phyloP scores from a whole-genome alignment of 805 yeast genomes.

The Lipomyces chichibuensis region DNA sequence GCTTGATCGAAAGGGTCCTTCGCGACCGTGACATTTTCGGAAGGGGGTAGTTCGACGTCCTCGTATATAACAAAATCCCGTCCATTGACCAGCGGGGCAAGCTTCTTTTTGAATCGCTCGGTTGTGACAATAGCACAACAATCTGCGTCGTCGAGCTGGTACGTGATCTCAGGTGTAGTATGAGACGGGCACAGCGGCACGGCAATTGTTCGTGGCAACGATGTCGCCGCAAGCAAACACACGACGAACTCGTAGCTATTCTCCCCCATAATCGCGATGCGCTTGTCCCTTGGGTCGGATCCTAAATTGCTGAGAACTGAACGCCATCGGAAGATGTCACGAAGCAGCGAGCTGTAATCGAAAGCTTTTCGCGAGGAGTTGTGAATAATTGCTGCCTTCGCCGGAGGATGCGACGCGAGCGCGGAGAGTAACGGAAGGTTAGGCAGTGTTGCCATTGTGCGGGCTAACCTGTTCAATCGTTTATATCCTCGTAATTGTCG shows the following conservation, averaged over 20 bases:
- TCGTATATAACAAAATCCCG: conserved; percentile 33
- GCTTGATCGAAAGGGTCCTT: conserved; percentile 13
- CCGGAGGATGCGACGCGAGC: conserved; percentile 35
- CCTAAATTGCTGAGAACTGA: conserved; percentile 24
- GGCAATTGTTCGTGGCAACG: conserved; percentile 41
- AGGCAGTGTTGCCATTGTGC: conserved; percentile 23
- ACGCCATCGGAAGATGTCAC: conserved; percentile 40
- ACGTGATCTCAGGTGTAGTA: conserved; percentile 41
- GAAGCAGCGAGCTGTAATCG: conserved; percentile 40
- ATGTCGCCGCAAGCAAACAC: conserved; percentile 40
- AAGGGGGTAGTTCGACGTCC: conserved; percentile 25
- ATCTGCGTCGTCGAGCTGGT: conserved; percentile 41
- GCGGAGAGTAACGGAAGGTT: conserved; percentile 25
- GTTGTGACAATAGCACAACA: conserved; percentile 41
- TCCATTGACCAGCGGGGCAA: conserved; percentile 31
- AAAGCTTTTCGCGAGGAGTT: conserved; percentile 41
- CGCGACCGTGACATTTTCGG: conserved; percentile 8
- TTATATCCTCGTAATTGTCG: not conserved
- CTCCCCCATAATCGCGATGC: conserved; percentile 45
- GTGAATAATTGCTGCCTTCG: conserved; percentile 42
- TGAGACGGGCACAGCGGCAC: conserved; percentile 45
- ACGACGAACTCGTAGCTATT: conserved; percentile 42
- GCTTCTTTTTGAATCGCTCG: conserved; percentile 38
- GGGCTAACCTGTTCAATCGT: not conserved
- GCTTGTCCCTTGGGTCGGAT: conserved; percentile 23